phyloP scores from a whole-genome alignment of 768 basidiomycete species.

The Erythrobasidium yunnanense region DNA sequence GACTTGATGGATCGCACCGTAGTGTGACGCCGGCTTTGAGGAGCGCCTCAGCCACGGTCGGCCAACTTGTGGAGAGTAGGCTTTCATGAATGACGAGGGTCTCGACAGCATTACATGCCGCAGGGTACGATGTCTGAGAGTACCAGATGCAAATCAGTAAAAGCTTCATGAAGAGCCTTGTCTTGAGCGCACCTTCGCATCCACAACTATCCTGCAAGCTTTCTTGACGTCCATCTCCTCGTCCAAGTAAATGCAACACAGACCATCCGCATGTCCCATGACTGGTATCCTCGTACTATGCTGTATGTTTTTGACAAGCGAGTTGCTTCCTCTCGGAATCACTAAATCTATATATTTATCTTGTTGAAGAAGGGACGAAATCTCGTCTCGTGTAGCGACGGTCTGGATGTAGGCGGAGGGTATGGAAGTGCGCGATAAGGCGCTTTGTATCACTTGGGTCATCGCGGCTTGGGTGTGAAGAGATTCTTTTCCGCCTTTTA shows the following conservation, averaged over 20 bases:
- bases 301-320: slow-evolving; percentile 77
- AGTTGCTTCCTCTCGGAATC: slow-evolving; percentile 89
- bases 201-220: slow-evolving; percentile 68
- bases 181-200: slow-evolving; percentile 65
- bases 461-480: slow-evolving; percentile 64
- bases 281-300: slow-evolving; percentile 84
- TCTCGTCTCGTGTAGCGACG: slow-evolving; percentile 81
- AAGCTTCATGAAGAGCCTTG: background rate
- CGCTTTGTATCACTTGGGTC: slow-evolving; percentile 65
- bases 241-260: slow-evolving; percentile 84
- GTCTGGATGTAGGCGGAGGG: slow-evolving; percentile 77
- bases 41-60: slow-evolving; percentile 60
- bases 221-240: slow-evolving; percentile 66
- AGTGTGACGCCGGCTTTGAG: slow-evolving; percentile 60
- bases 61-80: slow-evolving; percentile 66
- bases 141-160: background rate
- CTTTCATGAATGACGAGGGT: slow-evolving; percentile 74
- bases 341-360: slow-evolving; percentile 93
- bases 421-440: slow-evolving; percentile 60
- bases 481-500: slow-evolving; percentile 97
- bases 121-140: slow-evolving; percentile 74
- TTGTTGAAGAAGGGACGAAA: slow-evolving; percentile 69
- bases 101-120: slow-evolving; percentile 88
- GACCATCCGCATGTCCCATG: slow-evolving; percentile 96
- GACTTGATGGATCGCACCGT: slow-evolving; percentile 61